phyloP scores from a whole-genome alignment of 768 basidiomycete species.

The Collybiopsis luxurians region DNA sequence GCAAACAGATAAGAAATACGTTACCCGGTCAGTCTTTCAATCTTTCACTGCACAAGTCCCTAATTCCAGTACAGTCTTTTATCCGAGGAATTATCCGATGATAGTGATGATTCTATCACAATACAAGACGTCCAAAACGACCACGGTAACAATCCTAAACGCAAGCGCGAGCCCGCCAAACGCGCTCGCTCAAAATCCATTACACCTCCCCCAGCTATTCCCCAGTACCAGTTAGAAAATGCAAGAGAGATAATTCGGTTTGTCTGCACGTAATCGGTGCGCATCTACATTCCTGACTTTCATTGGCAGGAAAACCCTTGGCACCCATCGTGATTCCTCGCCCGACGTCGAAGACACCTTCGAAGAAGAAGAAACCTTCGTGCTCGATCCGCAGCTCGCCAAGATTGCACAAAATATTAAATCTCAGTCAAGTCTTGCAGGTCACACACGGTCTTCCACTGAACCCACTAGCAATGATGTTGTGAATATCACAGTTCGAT shows the following conservation, averaged over 20 bases:
- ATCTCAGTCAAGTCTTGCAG: constrained; percentile 17
- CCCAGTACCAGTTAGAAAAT: constrained; percentile 49
- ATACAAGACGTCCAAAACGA: constrained; percentile 37
- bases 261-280: constrained; percentile 5
- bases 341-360: constrained; percentile 38
- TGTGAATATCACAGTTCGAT: constrained; percentile 55
- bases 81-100: constrained; percentile 31
- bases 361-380: constrained; percentile 45
- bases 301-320: constrained; percentile 40
- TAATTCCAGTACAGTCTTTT: constrained; percentile 29
- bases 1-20: constrained; percentile 37
- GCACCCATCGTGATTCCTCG: constrained; percentile 40
- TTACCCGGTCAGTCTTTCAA: constrained; percentile 34
- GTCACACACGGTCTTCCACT: constrained; percentile 1
- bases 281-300: too few relatives aligned
- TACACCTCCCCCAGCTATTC: constrained; percentile 70
- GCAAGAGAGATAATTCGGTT: constrained; percentile 65
- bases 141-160: constrained; percentile 24
- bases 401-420: constrained; percentile 40
- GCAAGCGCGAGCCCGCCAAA: constrained; percentile 39
- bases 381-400: constrained; percentile 63
- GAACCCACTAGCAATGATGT: constrained; percentile 28
- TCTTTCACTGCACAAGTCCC: neutral
- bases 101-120: constrained; percentile 50
- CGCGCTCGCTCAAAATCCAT: constrained; percentile 70